Evolutionary conservation across 768 basidiomycete species (phyloP).

Genomic region (Omphalotus guepiniiformis): DNA sequence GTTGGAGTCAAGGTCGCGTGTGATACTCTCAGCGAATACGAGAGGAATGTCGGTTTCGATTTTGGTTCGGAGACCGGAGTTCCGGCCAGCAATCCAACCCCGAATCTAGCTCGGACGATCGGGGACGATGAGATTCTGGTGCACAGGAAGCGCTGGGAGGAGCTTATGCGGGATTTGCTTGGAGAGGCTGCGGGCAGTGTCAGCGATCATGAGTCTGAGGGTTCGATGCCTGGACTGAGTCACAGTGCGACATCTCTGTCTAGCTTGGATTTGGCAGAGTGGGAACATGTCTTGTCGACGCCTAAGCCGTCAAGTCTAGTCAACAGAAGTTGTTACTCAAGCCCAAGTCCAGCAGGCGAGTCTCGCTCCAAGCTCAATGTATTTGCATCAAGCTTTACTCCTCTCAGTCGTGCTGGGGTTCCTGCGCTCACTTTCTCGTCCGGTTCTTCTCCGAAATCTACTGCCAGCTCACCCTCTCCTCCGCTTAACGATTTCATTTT

Average conservation of each 20-base stretch:
- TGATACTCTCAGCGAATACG: constrained; percentile 35
- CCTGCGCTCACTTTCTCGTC: constrained; percentile 19
- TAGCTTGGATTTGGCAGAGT: not conserved
- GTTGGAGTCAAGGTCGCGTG: constrained; percentile 34
- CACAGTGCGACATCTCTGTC: not conserved
- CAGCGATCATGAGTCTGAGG: constrained; percentile 20
- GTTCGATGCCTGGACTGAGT: not conserved
- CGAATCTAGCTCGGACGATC: constrained; percentile 14
- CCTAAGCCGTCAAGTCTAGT: constrained; percentile 30
- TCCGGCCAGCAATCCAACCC: not conserved
- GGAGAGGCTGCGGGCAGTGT: constrained; percentile 24
- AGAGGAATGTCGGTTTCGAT: constrained; percentile 34
- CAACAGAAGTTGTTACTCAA: not conserved
- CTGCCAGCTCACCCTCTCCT: constrained; percentile 8
- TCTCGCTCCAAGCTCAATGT: constrained; percentile 31
- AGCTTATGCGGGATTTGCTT: constrained; percentile 36
- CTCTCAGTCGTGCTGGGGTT: constrained; percentile 23
- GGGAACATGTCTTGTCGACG: constrained; percentile 44
- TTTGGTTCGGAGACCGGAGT: not conserved
- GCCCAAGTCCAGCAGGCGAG: not conserved
- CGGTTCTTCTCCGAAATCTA: constrained; percentile 15
- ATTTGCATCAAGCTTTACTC: constrained; percentile 42
- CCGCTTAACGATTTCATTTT: constrained; percentile 36
- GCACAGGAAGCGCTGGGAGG: constrained; percentile 38
- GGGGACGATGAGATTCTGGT: constrained; percentile 30